Conservation (phyloP, 352 stramenopile species). For the Phytophthora ohioensis region DNA sequence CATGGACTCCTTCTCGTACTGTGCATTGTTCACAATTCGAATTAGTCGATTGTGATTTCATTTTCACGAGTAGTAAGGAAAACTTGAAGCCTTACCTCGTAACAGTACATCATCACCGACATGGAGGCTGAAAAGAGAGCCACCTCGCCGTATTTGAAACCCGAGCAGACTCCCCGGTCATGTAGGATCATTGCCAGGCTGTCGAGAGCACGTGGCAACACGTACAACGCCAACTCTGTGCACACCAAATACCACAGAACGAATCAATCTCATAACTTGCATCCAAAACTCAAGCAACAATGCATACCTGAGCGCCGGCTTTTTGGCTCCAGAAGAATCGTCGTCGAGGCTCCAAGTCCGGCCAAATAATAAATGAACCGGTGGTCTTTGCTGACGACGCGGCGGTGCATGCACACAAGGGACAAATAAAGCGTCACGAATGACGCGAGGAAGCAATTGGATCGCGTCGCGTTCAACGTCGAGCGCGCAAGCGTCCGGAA, state of each 20-base stretch:
- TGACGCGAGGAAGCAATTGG: slow-evolving; percentile 78
- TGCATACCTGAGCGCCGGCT: slow-evolving; percentile 74
- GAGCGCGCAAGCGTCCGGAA: slow-evolving; percentile 62
- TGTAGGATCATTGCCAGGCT: slow-evolving; percentile 81
- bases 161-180: slow-evolving; percentile 73
- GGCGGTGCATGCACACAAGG: slow-evolving; percentile 68
- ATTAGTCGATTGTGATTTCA: slow-evolving; percentile 5
- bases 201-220: slow-evolving; percentile 79
- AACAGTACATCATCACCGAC: slow-evolving; percentile 87
- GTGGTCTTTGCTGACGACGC: slow-evolving; percentile 66
- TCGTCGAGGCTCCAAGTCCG: slow-evolving; percentile 66
- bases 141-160: slow-evolving; percentile 75
- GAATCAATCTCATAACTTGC: slow-evolving; percentile 9
- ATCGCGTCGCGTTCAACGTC: slow-evolving; percentile 73
- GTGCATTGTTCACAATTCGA: slow-evolving; percentile 4
- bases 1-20: slow-evolving; percentile 78
- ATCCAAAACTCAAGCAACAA: slow-evolving; percentile 1
- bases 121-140: slow-evolving; percentile 83
- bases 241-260: background rate
- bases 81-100: slow-evolving; percentile 60
- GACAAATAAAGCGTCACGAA: slow-evolving; percentile 81
- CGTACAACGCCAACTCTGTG: slow-evolving; percentile 81
- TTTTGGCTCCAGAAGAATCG: slow-evolving; percentile 84
- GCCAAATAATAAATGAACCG: slow-evolving; percentile 82
- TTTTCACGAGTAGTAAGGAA: background rate